Evolutionary conservation across 768 basidiomycete genomes (phyloP).

Genomic region (Zangia roseola): DNA sequence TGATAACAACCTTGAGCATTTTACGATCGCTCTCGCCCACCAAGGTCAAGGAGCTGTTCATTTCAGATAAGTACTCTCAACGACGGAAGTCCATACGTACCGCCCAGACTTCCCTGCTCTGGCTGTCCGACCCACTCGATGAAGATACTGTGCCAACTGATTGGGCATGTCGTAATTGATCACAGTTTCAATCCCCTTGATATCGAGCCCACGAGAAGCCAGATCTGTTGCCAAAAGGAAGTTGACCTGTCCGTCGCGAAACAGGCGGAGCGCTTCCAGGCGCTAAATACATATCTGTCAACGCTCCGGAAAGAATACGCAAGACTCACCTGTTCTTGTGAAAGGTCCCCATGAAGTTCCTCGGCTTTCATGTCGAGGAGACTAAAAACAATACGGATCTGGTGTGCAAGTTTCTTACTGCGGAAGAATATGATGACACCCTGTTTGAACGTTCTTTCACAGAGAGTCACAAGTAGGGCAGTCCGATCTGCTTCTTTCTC

Average conservation of each 20-base stretch:
- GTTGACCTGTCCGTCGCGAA: conserved; percentile 85
- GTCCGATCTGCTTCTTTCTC: conserved; percentile 76
- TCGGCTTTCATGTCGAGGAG: conserved; percentile 86
- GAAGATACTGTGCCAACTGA: conserved; percentile 89
- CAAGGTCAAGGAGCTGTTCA: conserved; percentile 80
- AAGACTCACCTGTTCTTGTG: conserved; percentile 83
- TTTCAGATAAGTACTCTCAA: conserved; percentile 7
- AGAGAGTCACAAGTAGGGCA: conserved; percentile 75
- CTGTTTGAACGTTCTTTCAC: conserved; percentile 82
- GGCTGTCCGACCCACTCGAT: conserved; percentile 96
- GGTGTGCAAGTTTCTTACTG: conserved; percentile 96
- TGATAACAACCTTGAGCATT: conserved; percentile 94
- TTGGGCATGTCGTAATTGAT: conserved; percentile 99
- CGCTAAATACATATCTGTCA: conserved; percentile 49
- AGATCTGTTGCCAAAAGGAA: conserved; percentile 96
- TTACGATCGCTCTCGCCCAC: conserved; percentile 96
- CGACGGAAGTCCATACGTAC: conserved; percentile 41
- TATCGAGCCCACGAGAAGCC: conserved; percentile 93
- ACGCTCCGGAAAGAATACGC: not conserved
- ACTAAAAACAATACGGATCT: conserved; percentile 91
- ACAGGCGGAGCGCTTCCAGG: conserved; percentile 78
- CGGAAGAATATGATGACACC: conserved; percentile 91
- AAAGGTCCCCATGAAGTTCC: conserved; percentile 93
- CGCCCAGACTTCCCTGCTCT: conserved; percentile 92
- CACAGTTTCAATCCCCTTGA: conserved; percentile 95